These are phyloP conservation scores for Trypethelium eluteriae DNA, from an alignment of 495 filamentous ascomycete genomes.

Conservation along the genomic window DNA sequence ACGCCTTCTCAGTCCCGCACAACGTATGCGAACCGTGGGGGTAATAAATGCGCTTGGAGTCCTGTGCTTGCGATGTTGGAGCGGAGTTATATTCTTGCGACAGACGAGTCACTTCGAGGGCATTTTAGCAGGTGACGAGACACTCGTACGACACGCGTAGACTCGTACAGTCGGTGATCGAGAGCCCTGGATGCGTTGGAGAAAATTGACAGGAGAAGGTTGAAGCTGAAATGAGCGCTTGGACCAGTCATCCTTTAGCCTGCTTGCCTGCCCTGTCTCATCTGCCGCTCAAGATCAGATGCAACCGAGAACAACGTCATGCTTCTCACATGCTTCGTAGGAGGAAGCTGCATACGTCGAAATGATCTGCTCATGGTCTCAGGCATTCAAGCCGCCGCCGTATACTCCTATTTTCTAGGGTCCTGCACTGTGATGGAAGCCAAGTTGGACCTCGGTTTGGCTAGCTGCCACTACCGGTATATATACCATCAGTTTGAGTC, in stretches of 20 bases:
- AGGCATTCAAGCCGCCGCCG: not conserved
- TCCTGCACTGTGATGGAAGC: not conserved
- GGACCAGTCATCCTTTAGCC: not conserved
- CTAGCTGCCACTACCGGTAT: not conserved
- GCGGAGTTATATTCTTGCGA: too few relatives aligned
- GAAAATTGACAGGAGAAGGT: not conserved
- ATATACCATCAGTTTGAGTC: not conserved
- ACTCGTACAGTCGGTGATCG: too few relatives aligned
- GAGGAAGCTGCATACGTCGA: not conserved
- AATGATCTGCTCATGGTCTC: not conserved
- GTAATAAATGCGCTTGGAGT: too few relatives aligned
- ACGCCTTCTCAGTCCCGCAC: too few relatives aligned
- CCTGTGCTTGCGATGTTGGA: too few relatives aligned
- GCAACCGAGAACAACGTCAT: conserved; percentile 3
- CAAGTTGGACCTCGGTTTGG: not conserved
- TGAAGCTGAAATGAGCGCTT: not conserved
- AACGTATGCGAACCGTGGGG: too few relatives aligned
- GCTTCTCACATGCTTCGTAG: not conserved
- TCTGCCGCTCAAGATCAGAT: conserved; percentile 3
- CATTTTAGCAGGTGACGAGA: too few relatives aligned
- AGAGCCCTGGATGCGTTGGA: too few relatives aligned
- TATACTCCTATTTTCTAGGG: not conserved
- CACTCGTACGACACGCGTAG: too few relatives aligned
- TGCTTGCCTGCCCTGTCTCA: not conserved
- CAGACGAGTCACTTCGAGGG: too few relatives aligned